Evolutionary conservation across 2,329 filamentous ascomycete species (phyloP).

Genomic region (Colletotrichum sp.): DNA sequence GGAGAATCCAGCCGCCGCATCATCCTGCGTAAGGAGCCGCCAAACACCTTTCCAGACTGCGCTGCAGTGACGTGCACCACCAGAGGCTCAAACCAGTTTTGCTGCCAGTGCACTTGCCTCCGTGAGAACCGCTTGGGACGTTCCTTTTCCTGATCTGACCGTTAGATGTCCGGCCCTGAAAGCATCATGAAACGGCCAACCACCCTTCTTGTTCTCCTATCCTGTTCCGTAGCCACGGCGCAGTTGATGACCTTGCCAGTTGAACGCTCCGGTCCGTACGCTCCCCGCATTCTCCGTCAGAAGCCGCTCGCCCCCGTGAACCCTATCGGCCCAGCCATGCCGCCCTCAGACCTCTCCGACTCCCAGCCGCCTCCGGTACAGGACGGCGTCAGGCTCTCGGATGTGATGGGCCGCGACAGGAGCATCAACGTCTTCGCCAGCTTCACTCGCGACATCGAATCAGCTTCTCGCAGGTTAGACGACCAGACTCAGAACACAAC

Average conservation of each 20-base stretch:
- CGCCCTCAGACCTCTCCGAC: conserved; percentile 25
- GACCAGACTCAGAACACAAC: conserved; percentile 74
- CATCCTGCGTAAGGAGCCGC: neutral
- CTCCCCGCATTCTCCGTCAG: conserved; percentile 16
- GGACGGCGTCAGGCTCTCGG: conserved; percentile 73
- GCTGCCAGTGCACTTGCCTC: neutral
- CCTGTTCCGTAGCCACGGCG: conserved; percentile 10
- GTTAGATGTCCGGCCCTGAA: neutral
- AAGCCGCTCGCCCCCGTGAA: conserved; percentile 16
- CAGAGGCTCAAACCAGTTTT: neutral
- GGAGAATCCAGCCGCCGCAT: neutral
- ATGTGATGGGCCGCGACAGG: conserved; percentile 81
- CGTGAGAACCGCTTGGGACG: neutral
- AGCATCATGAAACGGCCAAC: conserved; percentile 17
- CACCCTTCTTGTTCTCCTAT: conserved; percentile 9
- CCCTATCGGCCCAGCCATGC: conserved; percentile 29
- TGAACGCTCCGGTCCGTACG: conserved; percentile 6
- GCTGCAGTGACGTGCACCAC: neutral
- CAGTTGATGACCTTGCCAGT: conserved; percentile 9
- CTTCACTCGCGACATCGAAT: conserved; percentile 76
- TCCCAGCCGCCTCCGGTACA: conserved; percentile 33
- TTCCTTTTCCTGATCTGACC: neutral
- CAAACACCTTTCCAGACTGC: neutral
- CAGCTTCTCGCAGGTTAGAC: conserved; percentile 72
- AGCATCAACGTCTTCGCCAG: conserved; percentile 85